phyloP scores from a whole-genome alignment of 2,329 filamentous ascomycete species.

The Penicillium psychrosexuale region DNA sequence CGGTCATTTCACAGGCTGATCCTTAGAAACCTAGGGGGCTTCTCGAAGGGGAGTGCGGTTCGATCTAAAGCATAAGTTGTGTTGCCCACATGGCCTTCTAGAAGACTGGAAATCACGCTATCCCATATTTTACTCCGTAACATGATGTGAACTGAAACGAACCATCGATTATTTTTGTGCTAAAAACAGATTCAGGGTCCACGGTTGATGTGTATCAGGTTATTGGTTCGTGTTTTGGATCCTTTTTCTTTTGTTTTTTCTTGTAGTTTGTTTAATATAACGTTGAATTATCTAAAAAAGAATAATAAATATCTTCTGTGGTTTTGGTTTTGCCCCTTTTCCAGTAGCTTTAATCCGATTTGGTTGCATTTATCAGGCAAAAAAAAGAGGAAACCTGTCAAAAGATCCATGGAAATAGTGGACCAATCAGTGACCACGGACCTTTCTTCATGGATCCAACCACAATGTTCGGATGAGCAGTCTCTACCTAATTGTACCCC shows the following conservation, averaged over 20 bases:
- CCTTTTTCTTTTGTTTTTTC: neutral
- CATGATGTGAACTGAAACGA: conserved; percentile 13
- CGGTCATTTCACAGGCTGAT: conserved; percentile 20
- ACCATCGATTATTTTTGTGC: conserved; percentile 20
- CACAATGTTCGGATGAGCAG: conserved; percentile 12
- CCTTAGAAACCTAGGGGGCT: conserved; percentile 17
- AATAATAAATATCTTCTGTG: neutral
- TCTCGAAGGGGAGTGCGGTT: conserved; percentile 17
- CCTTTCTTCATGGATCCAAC: neutral
- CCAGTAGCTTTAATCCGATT: conserved; percentile 18
- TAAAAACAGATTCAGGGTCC: conserved; percentile 31
- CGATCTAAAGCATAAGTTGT: neutral
- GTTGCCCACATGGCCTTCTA: conserved; percentile 6
- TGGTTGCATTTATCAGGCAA: neutral
- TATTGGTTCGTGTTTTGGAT: conserved; percentile 10
- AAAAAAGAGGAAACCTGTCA: neutral
- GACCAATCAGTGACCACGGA: neutral
- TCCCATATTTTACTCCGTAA: neutral
- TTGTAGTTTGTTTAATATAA: neutral
- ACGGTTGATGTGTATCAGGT: conserved; percentile 18
- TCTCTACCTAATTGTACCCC: neutral
- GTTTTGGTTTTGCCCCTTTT: conserved; percentile 3
- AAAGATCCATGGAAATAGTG: neutral
- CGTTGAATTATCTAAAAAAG: neutral
- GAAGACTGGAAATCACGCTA: conserved; percentile 6